phyloP scores from a whole-genome alignment of 2,329 filamentous ascomycete genomes.

The Xylariaceae sp. region DNA sequence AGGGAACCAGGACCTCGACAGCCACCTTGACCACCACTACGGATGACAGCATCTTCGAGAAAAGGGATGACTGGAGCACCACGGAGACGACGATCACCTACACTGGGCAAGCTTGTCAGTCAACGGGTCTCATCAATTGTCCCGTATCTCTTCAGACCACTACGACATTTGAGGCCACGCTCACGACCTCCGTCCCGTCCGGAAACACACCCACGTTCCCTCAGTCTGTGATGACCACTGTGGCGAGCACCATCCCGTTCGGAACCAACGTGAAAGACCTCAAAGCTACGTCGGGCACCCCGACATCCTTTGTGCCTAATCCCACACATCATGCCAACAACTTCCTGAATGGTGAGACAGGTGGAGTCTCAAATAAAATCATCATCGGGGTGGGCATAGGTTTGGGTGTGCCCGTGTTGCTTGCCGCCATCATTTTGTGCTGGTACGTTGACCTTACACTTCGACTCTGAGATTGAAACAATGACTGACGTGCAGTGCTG shows the following conservation, averaged over 20 bases:
- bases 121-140: slow-evolving; percentile 34
- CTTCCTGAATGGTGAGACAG: slow-evolving; percentile 4
- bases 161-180: slow-evolving; percentile 33
- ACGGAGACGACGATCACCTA: slow-evolving; percentile 38
- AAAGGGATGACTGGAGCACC: background rate
- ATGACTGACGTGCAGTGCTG: no score
- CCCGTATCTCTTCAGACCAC: slow-evolving; percentile 46
- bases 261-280: slow-evolving; percentile 34
- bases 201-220: slow-evolving; percentile 38
- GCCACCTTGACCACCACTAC: background rate
- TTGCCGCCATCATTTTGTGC: slow-evolving; percentile 10
- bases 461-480: no score
- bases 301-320: slow-evolving; percentile 38
- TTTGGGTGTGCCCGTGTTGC: slow-evolving; percentile 36
- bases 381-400: slow-evolving; percentile 47
- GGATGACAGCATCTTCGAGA: background rate
- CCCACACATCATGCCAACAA: slow-evolving; percentile 19
- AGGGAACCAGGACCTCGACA: slow-evolving; percentile 15
- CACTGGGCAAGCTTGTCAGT: slow-evolving; percentile 41
- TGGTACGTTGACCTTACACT: no score
- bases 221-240: slow-evolving; percentile 23
- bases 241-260: slow-evolving; percentile 36
- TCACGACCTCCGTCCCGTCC: slow-evolving; percentile 35
- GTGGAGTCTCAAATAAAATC: slow-evolving; percentile 30
- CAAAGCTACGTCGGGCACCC: slow-evolving; percentile 37